Percentiles rank a stretch among this genome's conserved stretches.
Conservation (phyloP, 2,329 filamentous ascomycete species). For the Sporothrix humicola region DNA sequence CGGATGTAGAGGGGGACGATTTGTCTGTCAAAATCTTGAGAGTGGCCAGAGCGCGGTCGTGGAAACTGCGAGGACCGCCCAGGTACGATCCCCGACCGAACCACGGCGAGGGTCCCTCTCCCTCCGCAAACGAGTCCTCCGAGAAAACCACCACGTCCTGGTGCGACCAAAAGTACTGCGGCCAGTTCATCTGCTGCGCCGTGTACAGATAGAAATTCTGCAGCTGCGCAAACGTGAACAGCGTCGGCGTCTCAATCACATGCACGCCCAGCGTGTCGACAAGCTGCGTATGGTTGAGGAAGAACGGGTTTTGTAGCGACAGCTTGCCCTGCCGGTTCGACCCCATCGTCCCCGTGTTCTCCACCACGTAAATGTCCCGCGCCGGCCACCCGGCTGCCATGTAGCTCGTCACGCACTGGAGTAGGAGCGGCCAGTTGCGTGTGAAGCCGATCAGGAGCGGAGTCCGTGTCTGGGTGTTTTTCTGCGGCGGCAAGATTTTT, state of each 20-base stretch:
- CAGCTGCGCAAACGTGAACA: conserved; percentile 59
- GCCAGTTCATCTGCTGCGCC: conserved; percentile 52
- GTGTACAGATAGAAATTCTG: conserved; percentile 59
- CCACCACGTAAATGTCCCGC: conserved; percentile 61
- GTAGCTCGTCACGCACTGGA: conserved; percentile 62
- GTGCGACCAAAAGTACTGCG: conserved; percentile 60
- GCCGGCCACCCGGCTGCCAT: conserved; percentile 65
- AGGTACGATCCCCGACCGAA: conserved; percentile 42
- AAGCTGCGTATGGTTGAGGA: conserved; percentile 58
- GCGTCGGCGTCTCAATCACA: conserved; percentile 55
- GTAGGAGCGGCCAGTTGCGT: conserved; percentile 59
- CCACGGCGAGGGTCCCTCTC: conserved; percentile 40
- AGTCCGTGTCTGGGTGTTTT: conserved; percentile 46
- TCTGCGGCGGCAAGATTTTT: conserved; percentile 47
- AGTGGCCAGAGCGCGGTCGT: conserved; percentile 44
- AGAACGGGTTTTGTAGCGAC: conserved; percentile 61
- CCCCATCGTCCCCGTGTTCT: conserved; percentile 63
- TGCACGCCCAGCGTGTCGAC: conserved; percentile 50
- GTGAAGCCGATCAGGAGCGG: conserved; percentile 67
- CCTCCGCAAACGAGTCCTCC: conserved; percentile 45
- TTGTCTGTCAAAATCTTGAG: conserved; percentile 50
- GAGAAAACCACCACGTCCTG: conserved; percentile 57
- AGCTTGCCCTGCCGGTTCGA: conserved; percentile 57
- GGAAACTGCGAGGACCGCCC: conserved; percentile 43
- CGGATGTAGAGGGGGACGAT: conserved; percentile 41